These are phyloP conservation scores for Diaporthe citrichinensis DNA, from an alignment of 2,329 filamentous ascomycete species.

Conservation along the genomic window DNA sequence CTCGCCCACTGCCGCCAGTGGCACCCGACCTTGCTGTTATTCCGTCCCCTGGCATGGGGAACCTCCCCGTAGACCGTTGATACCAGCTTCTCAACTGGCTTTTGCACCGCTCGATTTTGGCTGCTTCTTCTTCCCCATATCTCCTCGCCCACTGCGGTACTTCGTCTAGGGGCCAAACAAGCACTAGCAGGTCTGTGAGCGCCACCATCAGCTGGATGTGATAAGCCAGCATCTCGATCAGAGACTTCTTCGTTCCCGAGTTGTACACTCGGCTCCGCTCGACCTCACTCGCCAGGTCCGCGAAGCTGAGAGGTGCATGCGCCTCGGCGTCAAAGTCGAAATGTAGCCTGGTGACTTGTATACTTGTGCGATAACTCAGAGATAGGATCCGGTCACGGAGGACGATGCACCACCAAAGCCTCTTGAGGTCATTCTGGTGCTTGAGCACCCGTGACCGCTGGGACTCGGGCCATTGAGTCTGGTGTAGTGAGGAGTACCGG, in stretches of 20 bases:
- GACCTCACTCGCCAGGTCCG: conserved; percentile 61
- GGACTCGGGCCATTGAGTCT: conserved; percentile 49
- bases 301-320: conserved; percentile 55
- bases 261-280: conserved; percentile 61
- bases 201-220: conserved; percentile 61
- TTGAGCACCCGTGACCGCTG: conserved; percentile 34
- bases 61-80: conserved; percentile 53
- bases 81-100: conserved; percentile 57
- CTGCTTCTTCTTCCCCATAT: conserved; percentile 50
- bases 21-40: conserved; percentile 47
- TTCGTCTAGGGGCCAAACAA: conserved; percentile 61
- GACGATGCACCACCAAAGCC: conserved; percentile 56
- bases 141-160: conserved; percentile 56
- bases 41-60: conserved; percentile 55
- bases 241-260: conserved; percentile 58
- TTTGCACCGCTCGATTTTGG: conserved; percentile 54
- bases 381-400: conserved; percentile 54
- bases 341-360: conserved; percentile 51
- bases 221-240: conserved; percentile 61
- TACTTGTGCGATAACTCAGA: conserved; percentile 52
- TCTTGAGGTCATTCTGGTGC: conserved; percentile 47
- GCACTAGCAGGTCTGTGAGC: conserved; percentile 61
- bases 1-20: conserved; percentile 19
- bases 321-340: conserved; percentile 48
- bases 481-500: conserved; percentile 51